Percentiles rank a stretch among this genome's conserved stretches.
Conservation (phyloP, 1,284 basidiomycete genomes). For the Malassezia equina region DNA sequence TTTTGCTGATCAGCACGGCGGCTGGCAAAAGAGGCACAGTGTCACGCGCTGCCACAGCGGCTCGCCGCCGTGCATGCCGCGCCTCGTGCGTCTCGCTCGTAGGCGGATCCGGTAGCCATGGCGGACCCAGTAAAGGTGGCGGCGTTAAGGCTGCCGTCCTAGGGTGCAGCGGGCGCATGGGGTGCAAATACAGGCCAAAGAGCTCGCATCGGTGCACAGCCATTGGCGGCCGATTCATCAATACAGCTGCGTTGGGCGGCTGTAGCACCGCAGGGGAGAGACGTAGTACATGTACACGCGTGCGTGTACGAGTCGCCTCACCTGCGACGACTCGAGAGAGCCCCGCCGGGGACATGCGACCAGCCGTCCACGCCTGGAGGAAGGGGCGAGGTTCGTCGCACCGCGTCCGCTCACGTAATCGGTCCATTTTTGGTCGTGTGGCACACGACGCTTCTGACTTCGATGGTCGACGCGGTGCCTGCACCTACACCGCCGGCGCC, state of each 20-base stretch:
- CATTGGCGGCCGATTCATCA: neutral
- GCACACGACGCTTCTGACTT: neutral
- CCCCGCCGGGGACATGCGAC: neutral
- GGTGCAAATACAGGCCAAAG: conserved; percentile 10
- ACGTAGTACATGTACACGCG: neutral
- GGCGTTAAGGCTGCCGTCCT: neutral
- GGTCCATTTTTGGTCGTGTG: neutral
- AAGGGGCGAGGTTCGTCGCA: neutral
- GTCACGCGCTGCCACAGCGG: neutral
- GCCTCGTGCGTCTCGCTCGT: conserved; percentile 5
- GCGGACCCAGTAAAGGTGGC: conserved; percentile 8
- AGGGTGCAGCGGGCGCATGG: neutral
- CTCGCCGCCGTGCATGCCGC: conserved; percentile 5
- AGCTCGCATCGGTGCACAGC: neutral
- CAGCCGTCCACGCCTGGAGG: neutral
- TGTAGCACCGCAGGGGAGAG: conserved; percentile 6
- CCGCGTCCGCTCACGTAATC: conserved; percentile 1
- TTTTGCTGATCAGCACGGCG: conserved; percentile 26
- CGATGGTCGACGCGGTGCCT: neutral
- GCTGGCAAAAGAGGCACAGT: conserved; percentile 9
- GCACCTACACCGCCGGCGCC: neutral
- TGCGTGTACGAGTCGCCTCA: neutral
- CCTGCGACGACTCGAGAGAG: neutral
- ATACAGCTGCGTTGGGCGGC: conserved; percentile 1
- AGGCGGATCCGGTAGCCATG: conserved; percentile 18